Evolutionary conservation across 2,329 filamentous ascomycete species (phyloP).

Genomic region (Xylariaceae sp.): DNA sequence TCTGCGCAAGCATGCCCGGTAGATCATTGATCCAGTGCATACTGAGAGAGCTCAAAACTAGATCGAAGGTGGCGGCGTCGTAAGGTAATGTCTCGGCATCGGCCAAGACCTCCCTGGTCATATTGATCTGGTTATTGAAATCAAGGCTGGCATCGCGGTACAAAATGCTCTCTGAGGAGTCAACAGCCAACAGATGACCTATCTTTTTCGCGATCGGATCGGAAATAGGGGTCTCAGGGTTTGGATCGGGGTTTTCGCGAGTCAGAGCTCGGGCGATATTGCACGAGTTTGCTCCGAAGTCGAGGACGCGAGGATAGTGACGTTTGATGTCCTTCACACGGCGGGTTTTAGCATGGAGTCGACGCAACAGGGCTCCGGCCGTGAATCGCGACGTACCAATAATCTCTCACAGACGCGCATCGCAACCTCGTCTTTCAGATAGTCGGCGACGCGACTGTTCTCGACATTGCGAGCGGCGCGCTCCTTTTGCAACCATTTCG

Average conservation of each 20-base stretch:
- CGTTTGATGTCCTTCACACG: slow-evolving; percentile 70
- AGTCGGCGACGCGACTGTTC: slow-evolving; percentile 76
- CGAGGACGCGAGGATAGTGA: slow-evolving; percentile 74
- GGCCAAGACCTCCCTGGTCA: slow-evolving; percentile 69
- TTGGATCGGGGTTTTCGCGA: slow-evolving; percentile 60
- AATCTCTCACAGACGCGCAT: slow-evolving; percentile 77
- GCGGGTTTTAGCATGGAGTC: slow-evolving; percentile 4
- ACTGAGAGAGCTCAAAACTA: slow-evolving; percentile 81
- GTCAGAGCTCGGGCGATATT: slow-evolving; percentile 83
- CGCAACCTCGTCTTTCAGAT: slow-evolving; percentile 89
- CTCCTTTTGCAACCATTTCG: slow-evolving; percentile 90
- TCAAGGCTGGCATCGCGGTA: slow-evolving; percentile 70
- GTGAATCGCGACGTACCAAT: slow-evolving; percentile 37
- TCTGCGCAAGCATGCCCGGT: slow-evolving; percentile 74
- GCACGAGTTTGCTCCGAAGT: slow-evolving; percentile 92
- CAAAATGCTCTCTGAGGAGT: slow-evolving; percentile 72
- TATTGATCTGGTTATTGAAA: slow-evolving; percentile 68
- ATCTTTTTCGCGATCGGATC: slow-evolving; percentile 68
- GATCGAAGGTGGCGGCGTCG: slow-evolving; percentile 71
- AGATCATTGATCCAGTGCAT: slow-evolving; percentile 98
- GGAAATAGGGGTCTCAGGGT: slow-evolving; percentile 44
- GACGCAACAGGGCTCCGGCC: slow-evolving; percentile 28
- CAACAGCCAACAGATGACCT: slow-evolving; percentile 69
- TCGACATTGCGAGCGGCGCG: slow-evolving; percentile 67
- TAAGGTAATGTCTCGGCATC: slow-evolving; percentile 74